A percentile compares a stretch with the other conserved stretches of the same genome.
Conservation (phyloP, 2,329 filamentous ascomycete genomes). For the Stachybotrys chlorohalonatus region DNA sequence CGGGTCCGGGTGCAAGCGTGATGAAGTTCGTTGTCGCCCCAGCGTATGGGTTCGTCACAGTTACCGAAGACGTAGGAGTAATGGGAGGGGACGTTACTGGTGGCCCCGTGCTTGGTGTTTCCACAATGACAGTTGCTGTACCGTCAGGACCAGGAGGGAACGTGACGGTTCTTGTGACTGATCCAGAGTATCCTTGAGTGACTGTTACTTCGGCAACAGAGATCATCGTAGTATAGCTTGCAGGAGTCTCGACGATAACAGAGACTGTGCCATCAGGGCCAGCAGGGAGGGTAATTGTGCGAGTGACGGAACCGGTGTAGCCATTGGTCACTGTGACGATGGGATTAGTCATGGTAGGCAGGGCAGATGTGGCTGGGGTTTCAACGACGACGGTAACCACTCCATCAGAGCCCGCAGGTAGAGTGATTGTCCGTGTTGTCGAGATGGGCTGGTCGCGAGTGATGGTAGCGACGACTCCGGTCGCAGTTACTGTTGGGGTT, state of each 20-base stretch:
- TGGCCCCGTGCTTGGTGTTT: not conserved
- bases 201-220: conserved; percentile 3
- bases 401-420: not conserved
- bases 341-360: conserved; percentile 1
- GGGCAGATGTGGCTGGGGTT: not conserved
- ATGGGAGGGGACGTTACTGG: not conserved
- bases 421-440: not conserved
- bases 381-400: not conserved
- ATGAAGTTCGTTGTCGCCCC: not conserved
- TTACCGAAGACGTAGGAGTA: not conserved
- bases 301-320: conserved; percentile 1
- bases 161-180: not conserved
- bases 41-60: not conserved
- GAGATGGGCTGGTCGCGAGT: not conserved
- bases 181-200: not conserved
- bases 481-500: not conserved
- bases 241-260: conserved; percentile 3
- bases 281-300: conserved; percentile 1
- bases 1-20: not conserved
- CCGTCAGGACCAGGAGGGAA: conserved; percentile 1
- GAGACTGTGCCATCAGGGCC: conserved; percentile 1
- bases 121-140: conserved; percentile 1
- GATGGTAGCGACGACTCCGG: not conserved
- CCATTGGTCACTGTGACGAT: not conserved
- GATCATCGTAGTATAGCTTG: not conserved